Base-by-base conservation (phyloP, 139 green algal species). In the Dunaliella sp. region DNA sequence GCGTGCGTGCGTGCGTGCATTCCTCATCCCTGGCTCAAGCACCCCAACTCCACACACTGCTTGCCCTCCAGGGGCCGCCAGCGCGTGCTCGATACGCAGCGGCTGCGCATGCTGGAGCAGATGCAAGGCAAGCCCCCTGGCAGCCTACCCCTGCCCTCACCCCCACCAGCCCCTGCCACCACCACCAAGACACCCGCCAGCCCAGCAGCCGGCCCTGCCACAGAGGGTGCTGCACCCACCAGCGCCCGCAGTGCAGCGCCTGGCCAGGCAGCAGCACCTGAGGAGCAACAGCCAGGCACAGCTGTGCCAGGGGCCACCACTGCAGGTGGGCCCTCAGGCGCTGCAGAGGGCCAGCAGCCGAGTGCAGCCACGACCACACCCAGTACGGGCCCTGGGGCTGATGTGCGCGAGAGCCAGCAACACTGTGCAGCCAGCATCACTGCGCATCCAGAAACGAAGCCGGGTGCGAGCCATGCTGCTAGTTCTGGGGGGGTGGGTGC, bases 151-250 rank as follows among this genome's bases (percentile, higher is more conserved):
- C n/a, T 81, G 30, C n/a, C 31, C 28, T 38, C n/a, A 24, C 80
- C 37, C 35, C 3, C 32, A 7, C 1, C 77, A 72, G 77, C 77
- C 16, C 48, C 48, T 65, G 7, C 48, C 7, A 16, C 48, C 7
- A 26, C 48, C 7, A 65, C 48, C 7, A 16, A 7, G 16, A 7
- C 48, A 65, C 48, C 48, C 7, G 48, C 48, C 2, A 1, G 1
- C 34, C 80, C 78, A 38, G 73, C 86, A 79, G 35, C 24, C n/a
- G 30, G 16, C 24, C 22, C 48, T 59, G 31, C 1, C 26, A 24
- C 85, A 83, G 33, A 77, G 34, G 65, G 81, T 80, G 72, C 77
- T 78, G 76, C 81, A 85, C 25, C 34, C 74, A 58, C 83, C 48
- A 34, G 24, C 3, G n/a, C 82, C 34, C 36, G 38, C 35, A 28